Conservation (phyloP, 2,329 filamentous ascomycete genomes). For the Esteya vermicola region DNA sequence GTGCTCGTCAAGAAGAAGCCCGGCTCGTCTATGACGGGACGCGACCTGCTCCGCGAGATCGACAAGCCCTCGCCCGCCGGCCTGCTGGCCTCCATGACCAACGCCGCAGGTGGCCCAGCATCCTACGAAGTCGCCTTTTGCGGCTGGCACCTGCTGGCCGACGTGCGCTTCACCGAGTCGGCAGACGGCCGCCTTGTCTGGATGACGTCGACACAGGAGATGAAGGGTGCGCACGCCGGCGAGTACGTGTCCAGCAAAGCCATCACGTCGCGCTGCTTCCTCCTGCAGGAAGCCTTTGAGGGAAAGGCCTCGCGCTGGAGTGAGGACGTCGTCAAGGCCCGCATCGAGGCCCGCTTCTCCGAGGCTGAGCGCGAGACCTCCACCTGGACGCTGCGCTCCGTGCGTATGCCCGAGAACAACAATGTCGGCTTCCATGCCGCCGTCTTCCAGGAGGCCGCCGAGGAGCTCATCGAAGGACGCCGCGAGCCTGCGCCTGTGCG, state of each 20-base stretch:
- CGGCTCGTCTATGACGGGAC: slow-evolving; percentile 50
- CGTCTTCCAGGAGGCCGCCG: slow-evolving; percentile 56
- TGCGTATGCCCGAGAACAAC: slow-evolving; percentile 45
- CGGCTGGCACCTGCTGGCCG: slow-evolving; percentile 54
- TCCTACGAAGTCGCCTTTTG: slow-evolving; percentile 61
- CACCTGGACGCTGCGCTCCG: slow-evolving; percentile 66
- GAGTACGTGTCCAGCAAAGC: slow-evolving; percentile 32
- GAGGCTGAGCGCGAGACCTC: slow-evolving; percentile 71
- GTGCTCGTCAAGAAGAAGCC: slow-evolving; percentile 61
- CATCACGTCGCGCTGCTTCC: slow-evolving; percentile 51
- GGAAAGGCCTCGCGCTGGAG: slow-evolving; percentile 61
- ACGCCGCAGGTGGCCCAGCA: slow-evolving; percentile 44
- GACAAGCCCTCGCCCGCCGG: slow-evolving; percentile 61
- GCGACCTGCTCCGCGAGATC: slow-evolving; percentile 68
- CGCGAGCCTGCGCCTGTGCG: slow-evolving; percentile 55
- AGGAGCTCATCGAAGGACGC: slow-evolving; percentile 47
- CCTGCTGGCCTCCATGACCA: slow-evolving; percentile 48
- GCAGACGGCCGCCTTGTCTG: slow-evolving; percentile 50
- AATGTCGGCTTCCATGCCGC: slow-evolving; percentile 48
- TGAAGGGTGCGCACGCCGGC: slow-evolving; percentile 38
- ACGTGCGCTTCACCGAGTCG: slow-evolving; percentile 61
- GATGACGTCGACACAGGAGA: slow-evolving; percentile 49
- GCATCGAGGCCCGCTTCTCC: slow-evolving; percentile 70
- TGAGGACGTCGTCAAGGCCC: slow-evolving; percentile 77
- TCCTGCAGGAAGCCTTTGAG: slow-evolving; percentile 63